A percentile compares a stretch with the other conserved stretches of the same genome.
Evolutionary conservation across 805 yeast species (phyloP).

Genomic region (Blastobotrys peoriensis): DNA sequence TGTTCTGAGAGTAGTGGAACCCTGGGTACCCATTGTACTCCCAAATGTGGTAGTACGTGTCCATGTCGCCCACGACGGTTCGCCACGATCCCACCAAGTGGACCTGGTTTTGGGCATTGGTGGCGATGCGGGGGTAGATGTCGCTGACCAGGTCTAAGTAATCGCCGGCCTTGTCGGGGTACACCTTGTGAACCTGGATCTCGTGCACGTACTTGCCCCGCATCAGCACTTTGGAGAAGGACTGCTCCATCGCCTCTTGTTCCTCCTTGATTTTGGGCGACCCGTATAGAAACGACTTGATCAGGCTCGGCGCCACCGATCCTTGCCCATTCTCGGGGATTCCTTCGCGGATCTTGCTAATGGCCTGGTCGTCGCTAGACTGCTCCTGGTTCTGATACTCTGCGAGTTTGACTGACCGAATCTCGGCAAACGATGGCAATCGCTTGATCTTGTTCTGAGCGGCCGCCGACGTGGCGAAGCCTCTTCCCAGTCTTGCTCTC

Average conservation of each 20-base stretch:
- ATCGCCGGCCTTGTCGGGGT: slow-evolving; percentile 30
- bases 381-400: slow-evolving; percentile 25
- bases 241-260: slow-evolving; percentile 29
- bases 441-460: slow-evolving; percentile 11
- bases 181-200: slow-evolving; percentile 33
- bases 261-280: slow-evolving; percentile 30
- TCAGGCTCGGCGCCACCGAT: slow-evolving; percentile 19
- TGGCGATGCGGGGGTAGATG: slow-evolving; percentile 30
- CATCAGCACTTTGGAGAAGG: slow-evolving; percentile 31
- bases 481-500: too few relatives aligned
- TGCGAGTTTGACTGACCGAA: slow-evolving; percentile 27
- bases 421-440: slow-evolving; percentile 31
- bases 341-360: slow-evolving; percentile 16
- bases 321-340: slow-evolving; percentile 9
- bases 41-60: slow-evolving; percentile 37
- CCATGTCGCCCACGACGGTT: slow-evolving; percentile 37
- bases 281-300: slow-evolving; percentile 37
- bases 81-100: slow-evolving; percentile 41
- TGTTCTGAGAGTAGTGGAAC: slow-evolving; percentile 33
- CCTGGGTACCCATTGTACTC: slow-evolving; percentile 39
- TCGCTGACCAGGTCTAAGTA: slow-evolving; percentile 31
- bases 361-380: slow-evolving; percentile 14
- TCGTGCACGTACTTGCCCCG: slow-evolving; percentile 40
- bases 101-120: slow-evolving; percentile 27
- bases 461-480: background rate